These are phyloP conservation scores for Diaporthe ilicicola DNA, from an alignment of 2,329 filamentous ascomycete species.

Conservation along the genomic window DNA sequence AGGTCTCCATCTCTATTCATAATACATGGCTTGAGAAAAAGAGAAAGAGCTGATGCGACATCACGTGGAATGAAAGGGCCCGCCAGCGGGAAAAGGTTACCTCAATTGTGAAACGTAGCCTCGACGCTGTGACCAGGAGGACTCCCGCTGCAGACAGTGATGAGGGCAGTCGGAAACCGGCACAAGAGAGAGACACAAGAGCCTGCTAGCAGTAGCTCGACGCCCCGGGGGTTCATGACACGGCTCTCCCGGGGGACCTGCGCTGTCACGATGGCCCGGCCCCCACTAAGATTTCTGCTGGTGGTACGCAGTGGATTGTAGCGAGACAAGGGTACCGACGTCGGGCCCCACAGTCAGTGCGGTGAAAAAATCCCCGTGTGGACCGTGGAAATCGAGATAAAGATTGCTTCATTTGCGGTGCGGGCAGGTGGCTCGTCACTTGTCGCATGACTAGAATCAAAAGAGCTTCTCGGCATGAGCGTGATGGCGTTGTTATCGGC, in stretches of 20 bases:
- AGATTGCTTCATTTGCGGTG: slow-evolving; percentile 27
- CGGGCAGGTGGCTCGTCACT: slow-evolving; percentile 14
- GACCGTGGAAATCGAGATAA: slow-evolving; percentile 4
- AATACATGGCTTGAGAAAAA: background rate
- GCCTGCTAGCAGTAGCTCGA: slow-evolving; percentile 1
- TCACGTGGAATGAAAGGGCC: slow-evolving; percentile 2
- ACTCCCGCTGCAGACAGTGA: background rate
- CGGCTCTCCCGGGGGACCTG: slow-evolving; percentile 9
- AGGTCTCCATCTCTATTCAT: background rate
- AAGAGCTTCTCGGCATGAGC: slow-evolving; percentile 4
- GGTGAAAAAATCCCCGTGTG: slow-evolving; percentile 19
- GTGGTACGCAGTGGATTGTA: background rate
- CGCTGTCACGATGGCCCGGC: background rate
- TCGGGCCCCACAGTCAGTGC: slow-evolving; percentile 13
- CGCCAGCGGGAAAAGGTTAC: background rate
- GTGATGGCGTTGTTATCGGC: slow-evolving; percentile 15
- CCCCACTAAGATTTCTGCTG: background rate
- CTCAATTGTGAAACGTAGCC: slow-evolving; percentile 21
- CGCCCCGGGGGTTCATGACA: background rate
- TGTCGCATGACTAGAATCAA: slow-evolving; percentile 20
- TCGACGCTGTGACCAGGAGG: background rate
- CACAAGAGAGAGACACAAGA: background rate
- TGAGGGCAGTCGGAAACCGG: background rate
- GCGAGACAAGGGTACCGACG: slow-evolving; percentile 8
- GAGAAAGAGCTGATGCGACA: background rate